Base-by-base conservation (phyloP, 768 basidiomycete genomes). In the Phlebiopsis flavidoalba region DNA sequence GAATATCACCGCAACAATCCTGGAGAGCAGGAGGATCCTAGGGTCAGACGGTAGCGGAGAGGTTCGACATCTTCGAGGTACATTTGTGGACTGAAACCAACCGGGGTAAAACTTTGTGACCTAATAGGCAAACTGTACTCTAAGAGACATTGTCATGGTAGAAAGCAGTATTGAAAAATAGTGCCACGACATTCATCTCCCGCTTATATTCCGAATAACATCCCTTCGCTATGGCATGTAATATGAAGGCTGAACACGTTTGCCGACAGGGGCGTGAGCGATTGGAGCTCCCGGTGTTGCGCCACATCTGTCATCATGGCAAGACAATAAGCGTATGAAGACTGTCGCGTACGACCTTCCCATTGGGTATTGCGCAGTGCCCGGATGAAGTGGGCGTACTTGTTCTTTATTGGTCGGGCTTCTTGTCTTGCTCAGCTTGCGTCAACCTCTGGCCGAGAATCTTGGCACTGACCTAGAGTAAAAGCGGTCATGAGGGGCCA, bases 381-480 rank as follows among this genome's bases (percentile, higher is more conserved):
- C n/a, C 21, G 17, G 35, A 43, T 37, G 40, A 53, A 35, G 40
- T 26, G 15, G 12, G 8, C 14, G 49, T n/a, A 11, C 45, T n/a
- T 40, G 17, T 5, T 22, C n/a, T 31, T 51, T 48, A 62, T 48
- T 57, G 60, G 15, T 57, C 59, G 3, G 54, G 53, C 53, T 65
- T 60, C 58, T 63, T 61, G 35, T 36, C 52, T 52, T 58, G 57
- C 51, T 61, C 60, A 46, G 59, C 60, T 10, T 45, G 60, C 4
- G 82, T 79, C 73, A 87, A 71, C 65, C 77, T 79, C 71, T 85
- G 79, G 7, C 86, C 86, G 54, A 91, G 71, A 62, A 92, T 87
- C 73, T 90, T 93, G 62, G 90, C 90, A 71, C 89, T 83, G 63
- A 93, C 86, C 91, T 92, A 67, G 45, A 54, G 60, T 60, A 59